A percentile compares a stretch with the other conserved stretches of the same genome.
Conservation (phyloP, 768 basidiomycete species). For the Leccinum pellstonianum region DNA sequence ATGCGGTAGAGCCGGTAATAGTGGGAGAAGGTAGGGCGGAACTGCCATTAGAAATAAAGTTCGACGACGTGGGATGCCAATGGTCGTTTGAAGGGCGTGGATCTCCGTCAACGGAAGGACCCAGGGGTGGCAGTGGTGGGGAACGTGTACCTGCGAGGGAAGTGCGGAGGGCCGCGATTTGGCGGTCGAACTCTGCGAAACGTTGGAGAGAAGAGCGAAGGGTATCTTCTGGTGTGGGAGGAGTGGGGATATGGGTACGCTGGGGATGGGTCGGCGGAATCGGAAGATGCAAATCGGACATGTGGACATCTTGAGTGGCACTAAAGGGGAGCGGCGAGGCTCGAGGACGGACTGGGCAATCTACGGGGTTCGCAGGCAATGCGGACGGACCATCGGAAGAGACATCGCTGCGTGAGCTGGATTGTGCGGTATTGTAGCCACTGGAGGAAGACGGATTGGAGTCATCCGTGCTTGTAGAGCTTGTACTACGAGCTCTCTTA, state of each 20-base stretch:
- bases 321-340: constrained; percentile 39
- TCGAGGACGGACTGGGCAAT: constrained; percentile 23
- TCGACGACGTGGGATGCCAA: constrained; percentile 21
- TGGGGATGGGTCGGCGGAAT: constrained; percentile 18
- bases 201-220: constrained; percentile 48
- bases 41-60: constrained; percentile 18
- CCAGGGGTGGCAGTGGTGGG: constrained; percentile 27
- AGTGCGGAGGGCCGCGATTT: constrained; percentile 49
- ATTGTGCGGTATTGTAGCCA: constrained; percentile 34
- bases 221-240: constrained; percentile 32
- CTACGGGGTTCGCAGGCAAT: constrained; percentile 10
- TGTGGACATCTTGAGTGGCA: constrained; percentile 47
- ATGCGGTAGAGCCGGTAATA: constrained; percentile 5
- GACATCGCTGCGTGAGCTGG: constrained; percentile 35
- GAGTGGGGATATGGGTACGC: constrained; percentile 11
- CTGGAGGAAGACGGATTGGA: constrained; percentile 38
- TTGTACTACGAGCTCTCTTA: constrained; percentile 57
- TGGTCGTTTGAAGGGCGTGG: constrained; percentile 12
- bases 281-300: constrained; percentile 41
- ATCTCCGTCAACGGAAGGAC: constrained; percentile 17
- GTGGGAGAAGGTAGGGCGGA: constrained; percentile 6
- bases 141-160: constrained; percentile 34
- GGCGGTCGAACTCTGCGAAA: constrained; percentile 53
- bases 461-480: constrained; percentile 41
- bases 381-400: constrained; percentile 20